Conservation (phyloP, 176 grass and related monocot genomes). For the Triticum urartu region DNA sequence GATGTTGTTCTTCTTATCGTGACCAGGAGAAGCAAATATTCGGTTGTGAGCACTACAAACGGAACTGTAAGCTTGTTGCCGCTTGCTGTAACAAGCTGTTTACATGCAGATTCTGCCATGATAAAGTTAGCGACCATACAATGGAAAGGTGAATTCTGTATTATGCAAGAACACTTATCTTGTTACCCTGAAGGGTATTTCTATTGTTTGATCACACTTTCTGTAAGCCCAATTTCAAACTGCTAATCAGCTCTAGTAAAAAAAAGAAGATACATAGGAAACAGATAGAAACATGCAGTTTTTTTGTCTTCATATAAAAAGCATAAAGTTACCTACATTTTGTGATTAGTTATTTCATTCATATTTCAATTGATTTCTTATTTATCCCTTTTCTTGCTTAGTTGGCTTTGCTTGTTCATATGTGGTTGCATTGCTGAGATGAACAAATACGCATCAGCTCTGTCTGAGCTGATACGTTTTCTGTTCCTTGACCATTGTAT, state of each 20-base stretch:
- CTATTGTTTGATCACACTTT: neutral
- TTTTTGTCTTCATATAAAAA: neutral
- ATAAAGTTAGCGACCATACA: conserved; percentile 96
- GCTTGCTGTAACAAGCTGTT: conserved; percentile 94
- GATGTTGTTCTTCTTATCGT: conserved; percentile 77
- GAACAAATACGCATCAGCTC: neutral
- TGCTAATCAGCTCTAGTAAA: neutral
- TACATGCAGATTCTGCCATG: conserved; percentile 98
- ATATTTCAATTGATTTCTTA: neutral
- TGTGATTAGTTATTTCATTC: neutral
- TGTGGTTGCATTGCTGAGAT: neutral
- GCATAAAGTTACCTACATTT: neutral
- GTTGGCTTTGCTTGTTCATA: neutral
- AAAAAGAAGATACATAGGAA: neutral
- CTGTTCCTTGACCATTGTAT: conserved; percentile 8
- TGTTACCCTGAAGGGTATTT: conserved; percentile 9
- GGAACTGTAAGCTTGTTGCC: conserved; percentile 95
- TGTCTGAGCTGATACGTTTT: conserved; percentile 7
- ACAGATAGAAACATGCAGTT: conserved; percentile 6
- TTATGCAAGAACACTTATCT: conserved; percentile 9
- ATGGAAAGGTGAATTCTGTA: conserved; percentile 85
- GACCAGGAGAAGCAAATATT: conserved; percentile 72
- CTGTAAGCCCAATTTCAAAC: neutral
- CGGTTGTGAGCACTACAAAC: conserved; percentile 97
- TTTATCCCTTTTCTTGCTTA: neutral